Percentiles rank a stretch among this genome's conserved stretches.
Evolutionary conservation across 495 filamentous ascomycete species (phyloP).

Genomic region (Podospora tetraspora): DNA sequence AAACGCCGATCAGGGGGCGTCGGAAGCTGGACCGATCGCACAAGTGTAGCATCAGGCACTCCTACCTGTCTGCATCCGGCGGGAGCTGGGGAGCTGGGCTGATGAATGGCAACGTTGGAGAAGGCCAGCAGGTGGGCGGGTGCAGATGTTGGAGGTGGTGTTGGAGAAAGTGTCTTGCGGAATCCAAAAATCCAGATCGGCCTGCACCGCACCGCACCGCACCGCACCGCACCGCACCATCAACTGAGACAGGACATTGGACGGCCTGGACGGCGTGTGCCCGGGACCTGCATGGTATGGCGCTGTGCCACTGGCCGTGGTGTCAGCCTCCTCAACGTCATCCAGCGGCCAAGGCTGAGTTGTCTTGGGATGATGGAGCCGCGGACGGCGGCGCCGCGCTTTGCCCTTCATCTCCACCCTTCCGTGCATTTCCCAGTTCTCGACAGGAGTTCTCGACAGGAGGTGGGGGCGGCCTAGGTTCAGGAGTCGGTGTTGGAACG

Average conservation of each 20-base stretch:
- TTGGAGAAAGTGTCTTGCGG: neutral
- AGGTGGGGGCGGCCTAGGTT: neutral
- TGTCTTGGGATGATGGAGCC: neutral
- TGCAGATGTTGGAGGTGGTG: neutral
- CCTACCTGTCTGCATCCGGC: neutral
- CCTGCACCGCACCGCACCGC: neutral
- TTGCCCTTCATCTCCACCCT: neutral
- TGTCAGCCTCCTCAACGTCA: neutral
- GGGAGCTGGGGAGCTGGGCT: neutral
- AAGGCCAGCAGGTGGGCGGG: neutral
- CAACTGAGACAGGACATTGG: neutral
- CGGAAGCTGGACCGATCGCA: conserved; percentile 27
- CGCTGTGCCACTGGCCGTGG: neutral
- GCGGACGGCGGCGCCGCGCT: neutral
- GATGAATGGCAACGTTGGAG: neutral
- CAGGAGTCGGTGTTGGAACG: neutral
- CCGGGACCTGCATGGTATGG: neutral
- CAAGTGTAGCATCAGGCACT: conserved; percentile 12
- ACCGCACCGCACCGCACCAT: neutral
- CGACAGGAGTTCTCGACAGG: neutral
- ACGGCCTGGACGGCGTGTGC: neutral
- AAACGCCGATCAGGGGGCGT: conserved; percentile 32
- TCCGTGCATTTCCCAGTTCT: neutral
- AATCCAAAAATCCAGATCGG: neutral
- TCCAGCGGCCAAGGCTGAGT: neutral